Percentiles rank a stretch among this genome's conserved stretches.
Conservation (phyloP, 495 filamentous ascomycete species). For the Xylaria bambusicola region DNA sequence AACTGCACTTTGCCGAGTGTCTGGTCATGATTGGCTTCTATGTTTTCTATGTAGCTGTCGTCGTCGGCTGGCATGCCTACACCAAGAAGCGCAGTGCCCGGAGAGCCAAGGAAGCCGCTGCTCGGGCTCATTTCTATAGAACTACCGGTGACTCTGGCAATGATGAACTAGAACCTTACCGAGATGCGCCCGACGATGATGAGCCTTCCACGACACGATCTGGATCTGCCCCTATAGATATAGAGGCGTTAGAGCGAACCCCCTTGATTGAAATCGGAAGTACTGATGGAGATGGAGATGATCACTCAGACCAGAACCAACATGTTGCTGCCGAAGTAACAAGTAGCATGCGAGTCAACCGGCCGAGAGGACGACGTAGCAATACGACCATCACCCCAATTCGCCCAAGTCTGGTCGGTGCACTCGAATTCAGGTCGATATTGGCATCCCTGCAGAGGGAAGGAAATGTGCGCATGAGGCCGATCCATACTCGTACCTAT, state of each 20-base stretch:
- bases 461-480: constrained; percentile 67
- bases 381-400: constrained; percentile 77
- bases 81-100: constrained; percentile 59
- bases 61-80: constrained; percentile 93
- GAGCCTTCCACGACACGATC: constrained; percentile 58
- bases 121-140: constrained; percentile 71
- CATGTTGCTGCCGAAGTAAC: constrained; percentile 79
- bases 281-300: constrained; percentile 62
- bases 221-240: constrained; percentile 61
- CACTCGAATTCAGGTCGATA: constrained; percentile 89
- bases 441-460: constrained; percentile 79
- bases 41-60: constrained; percentile 82
- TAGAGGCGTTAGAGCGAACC: constrained; percentile 69
- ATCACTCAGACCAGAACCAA: constrained; percentile 72
- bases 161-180: constrained; percentile 66
- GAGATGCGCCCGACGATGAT: constrained; percentile 72
- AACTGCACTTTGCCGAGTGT: constrained; percentile 86
- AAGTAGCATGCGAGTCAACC: constrained; percentile 87
- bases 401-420: constrained; percentile 89
- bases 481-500: constrained; percentile 69
- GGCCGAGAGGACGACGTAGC: constrained; percentile 67
- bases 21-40: constrained; percentile 90
- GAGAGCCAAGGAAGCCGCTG: constrained; percentile 64
- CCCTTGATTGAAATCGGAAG: constrained; percentile 51
- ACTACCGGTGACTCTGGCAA: constrained; percentile 43